Evolutionary conservation across 2,329 filamentous ascomycete genomes (phyloP).

Genomic region (Venturiaceae sp.): DNA sequence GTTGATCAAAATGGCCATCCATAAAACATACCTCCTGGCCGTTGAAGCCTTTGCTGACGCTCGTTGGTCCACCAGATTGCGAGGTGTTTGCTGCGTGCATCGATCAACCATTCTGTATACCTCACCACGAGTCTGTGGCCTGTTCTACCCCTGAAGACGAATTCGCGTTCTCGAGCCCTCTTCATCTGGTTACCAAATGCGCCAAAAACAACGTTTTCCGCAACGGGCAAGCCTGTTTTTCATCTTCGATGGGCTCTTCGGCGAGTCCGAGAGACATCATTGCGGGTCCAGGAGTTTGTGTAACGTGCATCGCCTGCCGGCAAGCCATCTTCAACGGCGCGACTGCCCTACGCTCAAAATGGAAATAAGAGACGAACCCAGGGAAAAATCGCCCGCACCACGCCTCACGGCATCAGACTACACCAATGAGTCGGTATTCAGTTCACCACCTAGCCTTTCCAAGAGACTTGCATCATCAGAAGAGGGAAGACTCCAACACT

Average conservation of each 20-base stretch:
- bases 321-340: neutral
- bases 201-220: neutral
- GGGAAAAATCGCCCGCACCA: neutral
- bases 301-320: neutral
- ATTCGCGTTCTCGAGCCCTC: neutral
- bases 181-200: neutral
- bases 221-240: neutral
- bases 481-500: neutral
- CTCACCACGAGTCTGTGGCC: neutral
- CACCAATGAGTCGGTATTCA: neutral
- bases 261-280: neutral
- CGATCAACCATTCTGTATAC: neutral
- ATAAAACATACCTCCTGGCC: neutral
- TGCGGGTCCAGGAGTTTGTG: constrained; percentile 1
- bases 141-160: neutral
- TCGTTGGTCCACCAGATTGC: neutral
- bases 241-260: neutral
- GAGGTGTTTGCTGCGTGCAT: neutral
- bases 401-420: neutral
- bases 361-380: neutral
- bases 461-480: neutral
- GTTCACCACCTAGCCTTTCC: neutral
- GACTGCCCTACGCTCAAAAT: neutral
- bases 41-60: neutral
- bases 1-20: neutral